These are phyloP conservation scores for Saccharomyces kudriavzevii DNA, from an alignment of 805 yeast genomes.

Conservation along the genomic window DNA sequence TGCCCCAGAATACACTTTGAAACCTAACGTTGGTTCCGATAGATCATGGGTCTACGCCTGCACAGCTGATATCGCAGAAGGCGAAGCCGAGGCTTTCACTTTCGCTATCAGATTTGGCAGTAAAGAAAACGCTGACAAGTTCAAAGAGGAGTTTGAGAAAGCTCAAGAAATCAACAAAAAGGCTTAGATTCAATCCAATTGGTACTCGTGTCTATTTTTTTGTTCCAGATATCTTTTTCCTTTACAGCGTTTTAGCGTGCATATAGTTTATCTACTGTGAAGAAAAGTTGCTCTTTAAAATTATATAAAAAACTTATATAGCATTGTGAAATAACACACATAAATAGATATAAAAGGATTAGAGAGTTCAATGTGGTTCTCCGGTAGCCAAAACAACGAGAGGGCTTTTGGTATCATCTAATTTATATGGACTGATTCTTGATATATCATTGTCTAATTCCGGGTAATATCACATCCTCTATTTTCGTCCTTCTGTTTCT, in stretches of 20 bases:
- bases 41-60: constrained; percentile 97
- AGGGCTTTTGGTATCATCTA: not conserved
- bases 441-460: not conserved
- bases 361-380: not conserved
- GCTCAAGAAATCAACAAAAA: constrained; percentile 67
- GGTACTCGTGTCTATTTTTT: not conserved
- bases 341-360: not conserved
- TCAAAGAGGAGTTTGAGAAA: constrained; percentile 83
- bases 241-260: not conserved
- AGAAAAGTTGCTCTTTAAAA: not conserved
- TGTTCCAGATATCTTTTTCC: not conserved
- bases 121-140: constrained; percentile 89
- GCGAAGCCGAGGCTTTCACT: constrained; percentile 91
- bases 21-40: constrained; percentile 92
- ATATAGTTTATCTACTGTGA: not conserved
- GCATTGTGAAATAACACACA: not conserved
- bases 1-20: constrained; percentile 71
- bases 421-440: too few relatives aligned
- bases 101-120: constrained; percentile 91
- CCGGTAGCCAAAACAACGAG: too few relatives aligned
- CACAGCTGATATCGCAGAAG: constrained; percentile 91
- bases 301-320: not conserved
- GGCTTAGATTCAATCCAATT: constrained; percentile 2
- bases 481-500: not conserved
- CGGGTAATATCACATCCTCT: not conserved